Percentiles rank a stretch among this genome's conserved stretches.
phyloP scores from a whole-genome alignment of 352 stramenopile genomes.

The Pythium myriotylum region DNA sequence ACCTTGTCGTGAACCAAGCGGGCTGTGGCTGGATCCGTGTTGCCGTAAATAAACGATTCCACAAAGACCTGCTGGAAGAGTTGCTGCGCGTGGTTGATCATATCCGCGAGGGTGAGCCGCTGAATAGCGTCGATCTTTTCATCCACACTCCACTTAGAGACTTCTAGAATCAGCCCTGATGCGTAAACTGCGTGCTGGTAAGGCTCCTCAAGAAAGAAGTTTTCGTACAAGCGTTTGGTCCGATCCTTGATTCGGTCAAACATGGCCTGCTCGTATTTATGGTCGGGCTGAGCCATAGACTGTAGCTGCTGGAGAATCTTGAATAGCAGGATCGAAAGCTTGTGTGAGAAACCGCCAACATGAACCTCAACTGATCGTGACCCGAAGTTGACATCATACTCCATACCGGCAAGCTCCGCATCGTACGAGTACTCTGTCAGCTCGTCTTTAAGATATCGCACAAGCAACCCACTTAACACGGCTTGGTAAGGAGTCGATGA shows the following conservation, averaged over 20 bases:
- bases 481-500: constrained; percentile 62
- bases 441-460: constrained; percentile 81
- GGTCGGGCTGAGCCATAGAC: constrained; percentile 47
- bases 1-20: constrained; percentile 48
- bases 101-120: constrained; percentile 49
- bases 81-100: constrained; percentile 51
- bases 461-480: constrained; percentile 75
- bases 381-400: constrained; percentile 73
- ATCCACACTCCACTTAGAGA: constrained; percentile 77
- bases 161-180: constrained; percentile 74
- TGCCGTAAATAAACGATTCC: constrained; percentile 76
- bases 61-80: constrained; percentile 78
- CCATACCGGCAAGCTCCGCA: constrained; percentile 74
- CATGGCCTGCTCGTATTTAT: constrained; percentile 59
- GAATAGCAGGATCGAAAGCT: constrained; percentile 80
- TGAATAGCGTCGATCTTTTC: constrained; percentile 84
- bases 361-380: constrained; percentile 76
- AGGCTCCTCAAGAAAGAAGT: constrained; percentile 88
- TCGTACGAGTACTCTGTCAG: constrained; percentile 84
- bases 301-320: constrained; percentile 65
- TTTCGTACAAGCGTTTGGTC: constrained; percentile 83
- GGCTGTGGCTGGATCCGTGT: constrained; percentile 39
- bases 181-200: constrained; percentile 92
- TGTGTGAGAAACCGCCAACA: constrained; percentile 90
- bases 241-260: constrained; percentile 89